A percentile compares a stretch with the other conserved stretches of the same genome.
Conservation (phyloP, 164 flowering plant genomes). For the Stephania yunnanensis region DNA sequence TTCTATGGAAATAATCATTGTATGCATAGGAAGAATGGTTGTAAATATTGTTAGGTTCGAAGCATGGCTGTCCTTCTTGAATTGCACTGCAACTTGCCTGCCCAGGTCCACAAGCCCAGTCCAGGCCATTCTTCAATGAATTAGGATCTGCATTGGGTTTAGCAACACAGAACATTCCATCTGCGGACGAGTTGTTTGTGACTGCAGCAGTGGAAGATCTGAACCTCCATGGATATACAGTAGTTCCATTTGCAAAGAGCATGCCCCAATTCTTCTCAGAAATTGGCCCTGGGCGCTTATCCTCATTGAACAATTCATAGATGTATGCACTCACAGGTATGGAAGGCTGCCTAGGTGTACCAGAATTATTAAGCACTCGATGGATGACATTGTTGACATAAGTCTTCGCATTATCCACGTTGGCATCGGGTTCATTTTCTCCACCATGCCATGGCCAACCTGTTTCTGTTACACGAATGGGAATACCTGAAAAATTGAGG, state of each 20-base stretch:
- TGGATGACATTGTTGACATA: slow-evolving; percentile 53
- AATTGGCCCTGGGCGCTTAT: slow-evolving; percentile 52
- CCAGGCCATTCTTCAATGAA: slow-evolving; percentile 54
- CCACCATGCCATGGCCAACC: slow-evolving; percentile 97
- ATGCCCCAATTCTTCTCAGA: slow-evolving; percentile 74
- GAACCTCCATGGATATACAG: slow-evolving; percentile 46
- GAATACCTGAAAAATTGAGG: slow-evolving; percentile 61
- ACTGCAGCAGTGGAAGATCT: slow-evolving; percentile 18
- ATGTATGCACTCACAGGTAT: slow-evolving; percentile 66
- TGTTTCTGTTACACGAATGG: slow-evolving; percentile 75
- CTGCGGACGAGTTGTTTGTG: slow-evolving; percentile 36
- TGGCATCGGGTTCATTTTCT: slow-evolving; percentile 74
- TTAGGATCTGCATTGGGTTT: slow-evolving; percentile 47
- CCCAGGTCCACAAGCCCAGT: slow-evolving; percentile 95
- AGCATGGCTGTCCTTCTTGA: slow-evolving; percentile 71
- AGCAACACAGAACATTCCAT: slow-evolving; percentile 54
- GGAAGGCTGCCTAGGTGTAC: slow-evolving; percentile 65
- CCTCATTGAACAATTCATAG: slow-evolving; percentile 76
- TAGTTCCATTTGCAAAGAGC: slow-evolving; percentile 47
- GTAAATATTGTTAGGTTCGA: slow-evolving; percentile 42
- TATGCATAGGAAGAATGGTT: slow-evolving; percentile 88
- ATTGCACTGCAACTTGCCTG: slow-evolving; percentile 68
- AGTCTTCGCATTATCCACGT: slow-evolving; percentile 59
- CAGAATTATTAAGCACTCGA: slow-evolving; percentile 57
- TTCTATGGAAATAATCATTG: slow-evolving; percentile 81